Evolutionary conservation across 257 asterid species (phyloP), one percentile per base, ranked within the genome.

Genomic region (Capsicum rhomboideum): DNA sequence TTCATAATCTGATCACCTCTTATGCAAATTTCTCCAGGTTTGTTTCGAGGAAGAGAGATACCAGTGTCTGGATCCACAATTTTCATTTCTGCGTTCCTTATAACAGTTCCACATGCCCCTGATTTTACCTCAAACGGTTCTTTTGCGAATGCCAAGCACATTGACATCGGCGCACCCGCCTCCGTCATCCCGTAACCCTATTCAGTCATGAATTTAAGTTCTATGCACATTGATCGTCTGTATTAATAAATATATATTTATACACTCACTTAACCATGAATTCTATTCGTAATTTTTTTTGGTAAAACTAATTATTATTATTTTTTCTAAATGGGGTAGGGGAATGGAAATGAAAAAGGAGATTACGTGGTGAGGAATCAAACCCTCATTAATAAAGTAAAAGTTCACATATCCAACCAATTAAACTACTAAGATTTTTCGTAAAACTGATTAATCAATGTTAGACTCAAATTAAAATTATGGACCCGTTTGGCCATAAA

Each of bases 111-210:
- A 56, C 98, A 94, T 0, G 97, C 93, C 34, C 99, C 99, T 1
- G 99, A 92, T 85, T 96, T 96, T 0, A 96, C 91, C 91, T 93
- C 95, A 13, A 87, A 87, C 0, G 98, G 89, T 34, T 94, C 96
- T 83, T 96, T 96, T 0, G 98, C 98, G 61, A 96, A 94, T 4
- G 95, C 98, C 83, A 92, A 88, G 71, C 99, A 92, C 99, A 96
- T 94, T 18, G 99, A 88, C 50, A 96, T 84, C 20, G 95, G 97
- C 2, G 99, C 97, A 7, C 99, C 99, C 0, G 98, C 99, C 79
- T 96, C 98, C 0, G 98, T 96, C 99, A 96, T 96, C 8, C 99
- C 99, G 54, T 96, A 96, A 1, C 98, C 99, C 99, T 67, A 34
- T 67, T 34, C 14, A 34, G 0, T 67, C 10, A 8, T 16, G 23